Evolutionary conservation across 2,329 filamentous ascomycete genomes (phyloP).

Genomic region (Aspergillus chevalieri): DNA sequence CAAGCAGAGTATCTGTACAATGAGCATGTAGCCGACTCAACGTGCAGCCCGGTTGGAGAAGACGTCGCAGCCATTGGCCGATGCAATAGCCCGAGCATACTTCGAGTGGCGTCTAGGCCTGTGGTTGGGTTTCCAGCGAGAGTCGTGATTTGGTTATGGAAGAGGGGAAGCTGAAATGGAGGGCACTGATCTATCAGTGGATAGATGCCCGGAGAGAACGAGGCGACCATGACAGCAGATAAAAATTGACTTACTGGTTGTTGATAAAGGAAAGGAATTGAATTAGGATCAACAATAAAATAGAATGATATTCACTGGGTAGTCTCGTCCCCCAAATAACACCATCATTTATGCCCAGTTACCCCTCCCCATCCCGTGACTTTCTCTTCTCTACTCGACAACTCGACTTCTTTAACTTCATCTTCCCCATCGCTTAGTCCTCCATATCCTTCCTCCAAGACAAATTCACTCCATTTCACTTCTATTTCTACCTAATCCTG

Average conservation of each 20-base stretch:
- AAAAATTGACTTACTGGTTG: too few relatives aligned
- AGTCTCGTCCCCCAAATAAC: too few relatives aligned
- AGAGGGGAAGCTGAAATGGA: neutral
- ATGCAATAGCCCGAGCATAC: neutral
- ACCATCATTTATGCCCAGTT: neutral
- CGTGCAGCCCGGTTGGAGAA: neutral
- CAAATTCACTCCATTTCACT: constrained; percentile 1
- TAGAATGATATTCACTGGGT: too few relatives aligned
- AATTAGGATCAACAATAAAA: too few relatives aligned
- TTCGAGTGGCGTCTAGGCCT: too few relatives aligned
- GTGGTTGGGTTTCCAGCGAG: neutral
- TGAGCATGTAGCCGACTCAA: too few relatives aligned
- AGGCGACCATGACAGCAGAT: too few relatives aligned
- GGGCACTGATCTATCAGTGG: neutral
- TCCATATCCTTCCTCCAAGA: constrained; percentile 1
- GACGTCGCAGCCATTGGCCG: neutral
- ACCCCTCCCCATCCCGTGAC: constrained; percentile 6
- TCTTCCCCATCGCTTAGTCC: constrained; percentile 2
- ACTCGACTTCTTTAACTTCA: constrained; percentile 2
- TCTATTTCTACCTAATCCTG: constrained; percentile 2
- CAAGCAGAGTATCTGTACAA: too few relatives aligned
- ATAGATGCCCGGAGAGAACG: too few relatives aligned
- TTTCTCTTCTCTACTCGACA: constrained; percentile 1
- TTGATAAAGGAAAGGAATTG: too few relatives aligned
- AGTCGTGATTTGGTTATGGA: neutral